Evolutionary conservation across 2,329 filamentous ascomycete species (phyloP), one percentile per base, ranked within the genome.

Genomic region (Aspergillus pseudoglaucus): DNA sequence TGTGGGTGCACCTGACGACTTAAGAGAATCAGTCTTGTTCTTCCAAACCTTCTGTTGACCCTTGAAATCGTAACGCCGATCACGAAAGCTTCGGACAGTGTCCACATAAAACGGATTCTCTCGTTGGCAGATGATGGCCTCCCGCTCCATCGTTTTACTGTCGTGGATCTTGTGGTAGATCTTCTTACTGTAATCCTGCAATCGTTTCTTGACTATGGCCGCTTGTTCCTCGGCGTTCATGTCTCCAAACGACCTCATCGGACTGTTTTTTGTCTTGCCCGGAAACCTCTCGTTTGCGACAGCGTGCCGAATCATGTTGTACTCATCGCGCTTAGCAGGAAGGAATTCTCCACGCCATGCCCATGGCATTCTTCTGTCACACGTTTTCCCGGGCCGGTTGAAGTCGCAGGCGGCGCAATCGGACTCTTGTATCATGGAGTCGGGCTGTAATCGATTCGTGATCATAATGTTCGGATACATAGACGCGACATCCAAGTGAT

Each of bases 401-500:
- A 98, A 98, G 66, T 98, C 94, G 68, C 94, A 98, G 9, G 93
- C 90, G 2, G 93, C 93, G 61, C 94, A 98, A 60, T 95, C 89
- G 0, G 90, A 88, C 65, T 98, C 94, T 42, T 91, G 77, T 46
- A 98, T 94, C 90, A 98, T 95, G n/a, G 93, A 97, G 68, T 98
- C 93, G 0, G 93, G 93, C 59, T 98, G 93, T 42, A 98, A 71
- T 66, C 93, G 87, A 68, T 98, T 98, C 1, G 93, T 98, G 2
- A 94, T 98, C 94, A 98, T 98, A 67, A 98, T 98, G 69, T 98
- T 98, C 8, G 93, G 93, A 66, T 98, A 98, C 93, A 98, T 98
- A 50, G 93, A 96, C 15, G 93, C 93, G 49, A 98, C 94, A 64
- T 98, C 93, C 72, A 98, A 76, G 77, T 98, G 93, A 71, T 98